A percentile compares a stretch with the other conserved stretches of the same genome.
phyloP scores from a whole-genome alignment of 805 yeast genomes.

The Lachancea waltii region DNA sequence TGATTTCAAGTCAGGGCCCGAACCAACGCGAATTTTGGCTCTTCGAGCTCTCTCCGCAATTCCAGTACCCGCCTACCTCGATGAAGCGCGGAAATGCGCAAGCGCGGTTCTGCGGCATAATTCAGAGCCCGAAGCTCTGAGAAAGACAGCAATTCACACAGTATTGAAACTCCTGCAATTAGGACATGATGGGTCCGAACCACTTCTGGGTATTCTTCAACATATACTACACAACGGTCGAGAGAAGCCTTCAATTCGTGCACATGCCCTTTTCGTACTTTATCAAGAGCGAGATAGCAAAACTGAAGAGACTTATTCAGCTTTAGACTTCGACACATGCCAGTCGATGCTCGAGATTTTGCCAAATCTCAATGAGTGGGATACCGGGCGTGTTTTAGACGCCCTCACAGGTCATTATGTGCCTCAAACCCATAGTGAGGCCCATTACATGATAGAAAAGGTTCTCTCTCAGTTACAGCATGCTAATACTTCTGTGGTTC shows the following conservation, averaged over 20 bases:
- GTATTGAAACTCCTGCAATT: slow-evolving; percentile 61
- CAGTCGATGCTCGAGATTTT: slow-evolving; percentile 33
- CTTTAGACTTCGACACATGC: slow-evolving; percentile 37
- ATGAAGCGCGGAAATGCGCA: slow-evolving; percentile 34
- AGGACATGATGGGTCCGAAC: slow-evolving; percentile 43
- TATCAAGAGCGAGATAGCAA: slow-evolving; percentile 53
- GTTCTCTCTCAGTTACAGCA: slow-evolving; percentile 70
- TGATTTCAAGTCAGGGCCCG: slow-evolving; percentile 45
- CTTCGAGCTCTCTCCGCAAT: slow-evolving; percentile 59
- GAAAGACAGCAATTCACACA: slow-evolving; percentile 64
- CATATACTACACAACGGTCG: slow-evolving; percentile 38
- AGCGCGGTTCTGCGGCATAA: slow-evolving; percentile 29
- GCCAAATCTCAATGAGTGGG: slow-evolving; percentile 54
- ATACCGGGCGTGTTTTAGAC: slow-evolving; percentile 59
- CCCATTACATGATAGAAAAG: slow-evolving; percentile 56
- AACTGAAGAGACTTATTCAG: slow-evolving; percentile 23
- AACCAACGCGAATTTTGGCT: slow-evolving; percentile 52
- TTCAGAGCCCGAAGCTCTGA: slow-evolving; percentile 45
- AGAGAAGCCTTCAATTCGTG: slow-evolving; percentile 53
- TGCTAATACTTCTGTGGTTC: slow-evolving; percentile 71
- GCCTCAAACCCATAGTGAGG: slow-evolving; percentile 64
- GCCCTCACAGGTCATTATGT: slow-evolving; percentile 55
- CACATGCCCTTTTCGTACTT: slow-evolving; percentile 67
- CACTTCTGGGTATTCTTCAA: slow-evolving; percentile 34
- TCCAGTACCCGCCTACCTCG: slow-evolving; percentile 45